Evolutionary conservation across 768 basidiomycete genomes (phyloP).

Genomic region (Lepiota venenata): DNA sequence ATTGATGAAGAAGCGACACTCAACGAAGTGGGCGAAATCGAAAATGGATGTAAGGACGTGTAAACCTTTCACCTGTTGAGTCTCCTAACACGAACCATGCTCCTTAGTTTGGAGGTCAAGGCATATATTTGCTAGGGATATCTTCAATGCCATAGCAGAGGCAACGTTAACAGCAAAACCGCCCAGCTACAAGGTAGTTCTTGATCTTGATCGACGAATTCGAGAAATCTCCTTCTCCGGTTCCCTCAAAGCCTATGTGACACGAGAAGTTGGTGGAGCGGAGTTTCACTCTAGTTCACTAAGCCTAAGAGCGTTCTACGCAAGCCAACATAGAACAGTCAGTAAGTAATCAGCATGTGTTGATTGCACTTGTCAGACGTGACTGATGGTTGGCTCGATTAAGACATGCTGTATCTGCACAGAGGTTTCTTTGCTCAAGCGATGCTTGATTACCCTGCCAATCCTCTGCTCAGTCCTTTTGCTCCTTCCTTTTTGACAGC

Average conservation of each 20-base stretch:
- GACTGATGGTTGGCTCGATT: neutral
- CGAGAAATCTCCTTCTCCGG: constrained; percentile 43
- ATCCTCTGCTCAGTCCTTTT: constrained; percentile 52
- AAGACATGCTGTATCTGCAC: constrained; percentile 53
- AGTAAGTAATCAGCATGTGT: constrained; percentile 35
- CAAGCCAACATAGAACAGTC: constrained; percentile 55
- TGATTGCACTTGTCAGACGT: neutral
- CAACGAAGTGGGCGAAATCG: constrained; percentile 38
- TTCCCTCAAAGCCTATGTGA: constrained; percentile 42
- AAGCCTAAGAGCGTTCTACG: constrained; percentile 50
- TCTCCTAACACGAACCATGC: neutral
- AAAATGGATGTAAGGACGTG: constrained; percentile 45
- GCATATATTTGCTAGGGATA: constrained; percentile 46
- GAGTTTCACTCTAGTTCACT: constrained; percentile 47
- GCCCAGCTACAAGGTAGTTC: constrained; percentile 40
- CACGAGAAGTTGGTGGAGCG: constrained; percentile 41
- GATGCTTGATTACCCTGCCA: constrained; percentile 48
- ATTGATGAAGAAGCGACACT: constrained; percentile 48
- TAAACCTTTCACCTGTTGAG: neutral
- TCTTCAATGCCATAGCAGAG: constrained; percentile 45
- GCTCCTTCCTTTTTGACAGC: constrained; percentile 55
- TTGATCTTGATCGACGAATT: constrained; percentile 50
- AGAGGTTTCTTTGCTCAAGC: constrained; percentile 58
- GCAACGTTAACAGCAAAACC: constrained; percentile 45
- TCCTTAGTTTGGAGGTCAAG: constrained; percentile 55